Conservation (phyloP, 1,284 basidiomycete species). For the Pascua sp. region DNA sequence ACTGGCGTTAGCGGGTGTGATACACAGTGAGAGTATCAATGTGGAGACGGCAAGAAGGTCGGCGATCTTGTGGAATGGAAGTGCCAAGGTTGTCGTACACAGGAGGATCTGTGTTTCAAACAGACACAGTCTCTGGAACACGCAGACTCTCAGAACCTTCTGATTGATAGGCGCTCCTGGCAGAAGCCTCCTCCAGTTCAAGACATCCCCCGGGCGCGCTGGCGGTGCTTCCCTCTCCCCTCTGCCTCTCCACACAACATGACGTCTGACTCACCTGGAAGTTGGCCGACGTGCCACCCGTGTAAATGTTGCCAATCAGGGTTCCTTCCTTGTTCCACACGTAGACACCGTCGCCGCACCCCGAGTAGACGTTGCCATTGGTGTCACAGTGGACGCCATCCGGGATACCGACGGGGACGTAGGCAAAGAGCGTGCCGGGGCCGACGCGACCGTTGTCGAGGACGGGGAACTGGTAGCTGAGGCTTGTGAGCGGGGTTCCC, state of each 20-base stretch:
- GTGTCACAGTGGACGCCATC: conserved; percentile 60
- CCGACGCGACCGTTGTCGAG: conserved; percentile 57
- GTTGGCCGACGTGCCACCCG: conserved; percentile 60
- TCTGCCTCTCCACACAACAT: too few species aligned
- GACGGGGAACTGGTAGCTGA: conserved; percentile 55
- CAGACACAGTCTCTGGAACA: too few species aligned
- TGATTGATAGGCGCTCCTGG: too few species aligned
- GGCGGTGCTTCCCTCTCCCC: too few species aligned
- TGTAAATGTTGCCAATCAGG: conserved; percentile 70
- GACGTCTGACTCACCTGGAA: conserved; percentile 41
- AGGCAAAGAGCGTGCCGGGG: conserved; percentile 70
- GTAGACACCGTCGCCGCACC: conserved; percentile 68
- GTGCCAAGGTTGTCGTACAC: too few species aligned
- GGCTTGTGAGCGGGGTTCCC: neutral
- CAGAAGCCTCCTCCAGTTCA: too few species aligned
- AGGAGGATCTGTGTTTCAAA: too few species aligned
- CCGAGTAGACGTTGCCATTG: conserved; percentile 65
- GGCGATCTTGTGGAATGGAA: too few species aligned
- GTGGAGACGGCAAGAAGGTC: too few species aligned
- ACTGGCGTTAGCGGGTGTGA: conserved; percentile 51
- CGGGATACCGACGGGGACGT: conserved; percentile 62
- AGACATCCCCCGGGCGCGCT: too few species aligned
- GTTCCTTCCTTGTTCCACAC: conserved; percentile 64
- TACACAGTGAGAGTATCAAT: neutral
- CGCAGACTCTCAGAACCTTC: too few species aligned